Evolutionary conservation across 2,329 filamentous ascomycete genomes (phyloP).

Genomic region (Fusarium tricinctum): DNA sequence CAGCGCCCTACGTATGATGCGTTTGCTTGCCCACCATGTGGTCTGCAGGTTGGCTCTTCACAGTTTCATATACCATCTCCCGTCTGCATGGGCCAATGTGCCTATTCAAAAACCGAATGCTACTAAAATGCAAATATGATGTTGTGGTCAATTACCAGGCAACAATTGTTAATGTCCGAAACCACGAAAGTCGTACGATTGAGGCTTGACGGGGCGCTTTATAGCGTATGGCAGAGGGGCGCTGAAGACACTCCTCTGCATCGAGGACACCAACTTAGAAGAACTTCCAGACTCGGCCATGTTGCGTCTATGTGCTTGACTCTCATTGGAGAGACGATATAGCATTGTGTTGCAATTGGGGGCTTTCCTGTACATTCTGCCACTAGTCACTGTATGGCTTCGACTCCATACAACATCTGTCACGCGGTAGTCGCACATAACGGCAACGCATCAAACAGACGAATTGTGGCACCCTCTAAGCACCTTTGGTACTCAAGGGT

Average conservation of each 20-base stretch:
- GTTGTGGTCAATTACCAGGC: constrained; percentile 1
- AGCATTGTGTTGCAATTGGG: constrained; percentile 17
- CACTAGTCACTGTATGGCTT: constrained; percentile 1
- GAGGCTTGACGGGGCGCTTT: constrained; percentile 21
- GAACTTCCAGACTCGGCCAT: constrained; percentile 32
- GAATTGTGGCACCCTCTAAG: constrained; percentile 24
- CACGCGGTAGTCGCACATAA: constrained; percentile 28
- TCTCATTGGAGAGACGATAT: constrained; percentile 9
- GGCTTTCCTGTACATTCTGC: constrained; percentile 11
- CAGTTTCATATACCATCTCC: neutral
- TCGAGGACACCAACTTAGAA: constrained; percentile 17
- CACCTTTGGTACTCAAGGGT: constrained; percentile 5
- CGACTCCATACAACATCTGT: constrained; percentile 8
- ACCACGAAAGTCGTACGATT: constrained; percentile 41
- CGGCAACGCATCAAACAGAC: constrained; percentile 26
- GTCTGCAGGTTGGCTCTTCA: neutral
- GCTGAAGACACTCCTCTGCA: constrained; percentile 26
- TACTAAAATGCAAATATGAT: neutral
- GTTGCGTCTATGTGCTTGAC: neutral
- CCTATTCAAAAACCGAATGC: neutral
- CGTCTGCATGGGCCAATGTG: neutral
- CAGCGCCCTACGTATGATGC: neutral
- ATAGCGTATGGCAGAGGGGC: constrained; percentile 9
- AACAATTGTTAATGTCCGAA: neutral
- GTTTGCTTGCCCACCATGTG: neutral